A percentile compares a stretch with the other conserved stretches of the same genome.
Conservation (phyloP, 2,329 filamentous ascomycete genomes). For the Trichoderma sp. region DNA sequence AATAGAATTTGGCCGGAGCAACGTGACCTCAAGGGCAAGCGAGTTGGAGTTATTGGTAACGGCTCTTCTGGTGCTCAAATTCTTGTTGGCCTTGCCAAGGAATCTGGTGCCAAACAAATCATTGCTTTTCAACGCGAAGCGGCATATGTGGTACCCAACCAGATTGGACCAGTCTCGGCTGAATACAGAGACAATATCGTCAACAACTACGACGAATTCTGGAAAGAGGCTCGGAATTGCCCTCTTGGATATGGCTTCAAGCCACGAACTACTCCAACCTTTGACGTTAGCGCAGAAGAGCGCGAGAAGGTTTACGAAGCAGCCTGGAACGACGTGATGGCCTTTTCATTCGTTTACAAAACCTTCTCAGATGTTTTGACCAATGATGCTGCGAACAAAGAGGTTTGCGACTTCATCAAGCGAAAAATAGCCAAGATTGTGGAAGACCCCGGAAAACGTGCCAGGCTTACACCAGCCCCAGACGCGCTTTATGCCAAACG, state of each 20-base stretch:
- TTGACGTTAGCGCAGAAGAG: neutral
- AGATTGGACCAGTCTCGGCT: neutral
- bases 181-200: neutral
- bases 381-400: neutral
- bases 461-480: neutral
- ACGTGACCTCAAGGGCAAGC: neutral
- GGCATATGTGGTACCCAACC: neutral
- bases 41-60: conserved; percentile 1
- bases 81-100: neutral
- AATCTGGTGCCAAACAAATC: neutral
- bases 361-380: neutral
- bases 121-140: neutral
- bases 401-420: neutral
- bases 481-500: neutral
- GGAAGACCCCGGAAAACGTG: neutral
- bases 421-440: neutral
- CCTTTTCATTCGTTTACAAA: neutral
- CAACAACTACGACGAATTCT: neutral
- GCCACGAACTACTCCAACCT: neutral
- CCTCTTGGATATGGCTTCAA: neutral
- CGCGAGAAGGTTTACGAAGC: neutral
- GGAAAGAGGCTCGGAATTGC: neutral
- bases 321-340: neutral
- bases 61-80: neutral
- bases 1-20: neutral